phyloP scores from a whole-genome alignment of 805 yeast genomes.

The Maudiozyma barnettii region DNA sequence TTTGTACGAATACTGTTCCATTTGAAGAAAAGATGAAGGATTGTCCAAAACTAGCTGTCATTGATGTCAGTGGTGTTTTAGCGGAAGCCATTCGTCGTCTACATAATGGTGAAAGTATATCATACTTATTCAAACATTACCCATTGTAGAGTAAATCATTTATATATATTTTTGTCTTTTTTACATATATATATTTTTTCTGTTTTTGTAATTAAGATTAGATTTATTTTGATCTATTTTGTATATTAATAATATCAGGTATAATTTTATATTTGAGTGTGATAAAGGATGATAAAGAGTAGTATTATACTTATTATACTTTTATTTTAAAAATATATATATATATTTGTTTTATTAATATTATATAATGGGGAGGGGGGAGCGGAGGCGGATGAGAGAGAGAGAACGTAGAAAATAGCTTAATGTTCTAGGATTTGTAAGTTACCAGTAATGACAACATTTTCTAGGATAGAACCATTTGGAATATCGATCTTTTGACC shows the following conservation, averaged over 20 bases:
- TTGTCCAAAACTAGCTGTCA: conserved; percentile 49
- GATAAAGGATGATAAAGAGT: no score
- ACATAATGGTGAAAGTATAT: conserved; percentile 79
- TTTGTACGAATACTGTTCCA: conserved; percentile 76
- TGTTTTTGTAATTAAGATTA: no score
- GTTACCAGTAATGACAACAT: conserved; percentile 95
- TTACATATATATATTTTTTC: no score
- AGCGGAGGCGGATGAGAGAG: no score
- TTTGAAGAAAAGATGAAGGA: conserved; percentile 49
- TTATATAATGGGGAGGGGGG: neutral
- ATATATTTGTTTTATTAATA: neutral
- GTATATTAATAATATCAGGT: no score
- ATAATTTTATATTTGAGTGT: no score
- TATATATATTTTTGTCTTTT: no score
- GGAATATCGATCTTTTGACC: conserved; percentile 97
- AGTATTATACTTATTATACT: no score
- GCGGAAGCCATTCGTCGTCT: conserved; percentile 79
- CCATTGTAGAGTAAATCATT: conserved; percentile 16
- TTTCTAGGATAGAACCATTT: conserved; percentile 88
- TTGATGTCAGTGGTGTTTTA: conserved; percentile 62
- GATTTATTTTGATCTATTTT: neutral
- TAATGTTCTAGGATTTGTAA: conserved; percentile 53
- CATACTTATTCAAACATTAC: conserved; percentile 50
- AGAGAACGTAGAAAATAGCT: neutral
- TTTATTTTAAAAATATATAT: no score